Evolutionary conservation across 352 stramenopile genomes (phyloP).

Genomic region (Globisporangium polare): DNA sequence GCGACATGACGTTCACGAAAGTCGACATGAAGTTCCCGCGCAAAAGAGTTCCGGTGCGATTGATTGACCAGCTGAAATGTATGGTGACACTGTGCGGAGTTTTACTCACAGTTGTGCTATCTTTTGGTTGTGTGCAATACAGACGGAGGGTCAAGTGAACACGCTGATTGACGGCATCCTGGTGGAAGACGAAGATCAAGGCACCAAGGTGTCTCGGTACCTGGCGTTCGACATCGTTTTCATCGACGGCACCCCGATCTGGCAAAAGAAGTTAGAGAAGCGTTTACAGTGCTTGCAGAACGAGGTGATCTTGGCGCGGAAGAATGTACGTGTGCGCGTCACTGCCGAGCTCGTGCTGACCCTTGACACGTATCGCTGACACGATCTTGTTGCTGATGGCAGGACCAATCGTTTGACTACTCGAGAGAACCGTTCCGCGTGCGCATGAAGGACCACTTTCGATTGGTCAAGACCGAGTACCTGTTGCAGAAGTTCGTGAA

Average conservation of each 20-base stretch:
- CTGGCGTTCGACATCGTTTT: constrained; percentile 84
- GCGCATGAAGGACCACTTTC: constrained; percentile 89
- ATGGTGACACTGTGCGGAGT: no score
- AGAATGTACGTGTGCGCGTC: constrained; percentile 48
- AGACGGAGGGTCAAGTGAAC: constrained; percentile 71
- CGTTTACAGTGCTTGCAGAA: constrained; percentile 86
- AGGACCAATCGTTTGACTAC: constrained; percentile 81
- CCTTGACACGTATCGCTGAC: background rate
- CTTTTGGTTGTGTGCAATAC: background rate
- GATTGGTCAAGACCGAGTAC: constrained; percentile 82
- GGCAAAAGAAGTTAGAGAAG: constrained; percentile 87
- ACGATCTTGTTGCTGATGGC: background rate
- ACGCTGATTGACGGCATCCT: constrained; percentile 85
- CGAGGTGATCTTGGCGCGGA: constrained; percentile 83
- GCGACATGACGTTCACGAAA: constrained; percentile 82
- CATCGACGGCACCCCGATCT: constrained; percentile 71
- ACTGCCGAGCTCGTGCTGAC: background rate
- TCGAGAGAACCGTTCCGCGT: constrained; percentile 80
- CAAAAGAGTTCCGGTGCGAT: constrained; percentile 53
- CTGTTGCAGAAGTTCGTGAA: constrained; percentile 84
- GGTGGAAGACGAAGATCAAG: constrained; percentile 81
- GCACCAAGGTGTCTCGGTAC: constrained; percentile 69
- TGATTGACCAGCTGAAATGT: background rate
- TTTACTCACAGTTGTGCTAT: background rate
- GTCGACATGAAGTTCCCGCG: constrained; percentile 88